Conservation (phyloP, 1,284 basidiomycete species). For the Prillingera fragicola region DNA sequence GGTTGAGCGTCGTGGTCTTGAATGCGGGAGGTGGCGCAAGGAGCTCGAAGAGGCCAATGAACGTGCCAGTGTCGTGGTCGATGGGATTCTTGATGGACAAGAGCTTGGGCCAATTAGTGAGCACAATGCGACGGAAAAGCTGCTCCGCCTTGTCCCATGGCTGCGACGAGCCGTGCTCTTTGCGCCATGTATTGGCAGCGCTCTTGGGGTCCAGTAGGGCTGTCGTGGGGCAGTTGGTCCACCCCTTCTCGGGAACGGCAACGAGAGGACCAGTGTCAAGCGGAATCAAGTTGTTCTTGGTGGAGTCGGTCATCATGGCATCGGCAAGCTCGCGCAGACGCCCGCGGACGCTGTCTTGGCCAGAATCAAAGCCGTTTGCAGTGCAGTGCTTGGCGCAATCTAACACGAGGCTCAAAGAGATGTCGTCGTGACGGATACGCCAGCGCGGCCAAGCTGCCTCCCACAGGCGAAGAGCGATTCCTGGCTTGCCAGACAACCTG, state of each 20-base stretch:
- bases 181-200: conserved; percentile 15
- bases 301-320: conserved; percentile 9
- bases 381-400: conserved; percentile 22
- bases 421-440: conserved; percentile 30
- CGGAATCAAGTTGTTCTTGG: no score
- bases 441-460: conserved; percentile 32
- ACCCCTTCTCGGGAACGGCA: conserved; percentile 3
- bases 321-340: conserved; percentile 26
- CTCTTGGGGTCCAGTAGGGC: conserved; percentile 5
- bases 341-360: conserved; percentile 13
- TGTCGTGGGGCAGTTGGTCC: not conserved
- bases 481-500: conserved; percentile 7
- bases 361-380: conserved; percentile 5
- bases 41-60: conserved; percentile 17
- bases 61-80: conserved; percentile 12
- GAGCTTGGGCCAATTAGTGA: conserved; percentile 38
- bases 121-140: conserved; percentile 31
- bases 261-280: no score
- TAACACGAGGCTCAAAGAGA: conserved; percentile 29
- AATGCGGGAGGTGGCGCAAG: conserved; percentile 6
- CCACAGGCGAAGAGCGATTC: conserved; percentile 35
- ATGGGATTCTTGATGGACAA: conserved; percentile 27
- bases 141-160: conserved; percentile 31
- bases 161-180: conserved; percentile 11
- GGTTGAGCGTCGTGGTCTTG: not conserved